Evolutionary conservation across 2,329 filamentous ascomycete genomes (phyloP).

Genomic region (Teratosphaeria viscida): DNA sequence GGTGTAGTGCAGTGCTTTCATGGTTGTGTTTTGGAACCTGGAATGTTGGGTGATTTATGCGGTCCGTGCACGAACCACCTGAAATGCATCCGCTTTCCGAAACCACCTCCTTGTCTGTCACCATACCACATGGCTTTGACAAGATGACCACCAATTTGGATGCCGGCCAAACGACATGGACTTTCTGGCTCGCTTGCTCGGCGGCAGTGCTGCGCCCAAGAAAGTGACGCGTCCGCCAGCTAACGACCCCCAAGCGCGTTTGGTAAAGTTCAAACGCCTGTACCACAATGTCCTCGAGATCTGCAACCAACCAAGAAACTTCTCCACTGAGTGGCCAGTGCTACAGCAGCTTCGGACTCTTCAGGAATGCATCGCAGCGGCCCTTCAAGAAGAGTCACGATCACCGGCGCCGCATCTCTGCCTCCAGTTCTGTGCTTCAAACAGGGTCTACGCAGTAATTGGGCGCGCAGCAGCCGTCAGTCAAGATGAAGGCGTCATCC

Average conservation of each 20-base stretch:
- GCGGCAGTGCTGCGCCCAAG: conserved; percentile 41
- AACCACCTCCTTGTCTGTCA: too few relatives aligned
- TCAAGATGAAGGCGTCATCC: conserved; percentile 75
- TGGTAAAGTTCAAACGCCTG: conserved; percentile 50
- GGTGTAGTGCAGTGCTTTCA: too few relatives aligned
- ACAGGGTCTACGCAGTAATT: conserved; percentile 81
- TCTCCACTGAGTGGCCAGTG: conserved; percentile 42
- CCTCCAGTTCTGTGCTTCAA: conserved; percentile 72
- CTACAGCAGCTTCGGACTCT: conserved; percentile 40
- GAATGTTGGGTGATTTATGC: too few relatives aligned
- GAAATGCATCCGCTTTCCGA: too few relatives aligned
- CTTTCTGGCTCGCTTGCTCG: conserved; percentile 50
- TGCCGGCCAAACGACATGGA: conserved; percentile 13
- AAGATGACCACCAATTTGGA: background rate
- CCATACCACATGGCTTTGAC: background rate
- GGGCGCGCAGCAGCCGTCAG: conserved; percentile 80
- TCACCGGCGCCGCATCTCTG: conserved; percentile 84
- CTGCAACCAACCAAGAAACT: conserved; percentile 47
- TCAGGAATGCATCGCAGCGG: conserved; percentile 48
- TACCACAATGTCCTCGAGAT: conserved; percentile 53
- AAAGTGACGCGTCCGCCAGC: conserved; percentile 28
- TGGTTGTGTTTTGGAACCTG: too few relatives aligned
- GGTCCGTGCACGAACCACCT: too few relatives aligned
- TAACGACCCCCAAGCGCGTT: conserved; percentile 50
- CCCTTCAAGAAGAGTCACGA: conserved; percentile 81